These are phyloP conservation scores for Candida ovalis DNA, from an alignment of 805 yeast genomes.

Conservation along the genomic window DNA sequence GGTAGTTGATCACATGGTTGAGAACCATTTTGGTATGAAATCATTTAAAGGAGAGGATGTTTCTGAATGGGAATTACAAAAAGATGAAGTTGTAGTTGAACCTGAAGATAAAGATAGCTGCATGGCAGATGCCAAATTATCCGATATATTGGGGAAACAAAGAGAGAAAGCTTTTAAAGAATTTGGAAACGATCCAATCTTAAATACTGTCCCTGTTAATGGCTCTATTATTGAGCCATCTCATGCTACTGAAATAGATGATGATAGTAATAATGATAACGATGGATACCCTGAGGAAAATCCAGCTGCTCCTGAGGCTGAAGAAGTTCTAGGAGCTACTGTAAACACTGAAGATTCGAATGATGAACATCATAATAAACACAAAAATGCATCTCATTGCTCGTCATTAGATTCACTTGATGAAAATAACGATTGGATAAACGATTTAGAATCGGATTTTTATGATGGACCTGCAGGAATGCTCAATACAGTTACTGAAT, in stretches of 20 bases:
- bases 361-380: constrained; percentile 6
- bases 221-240: neutral
- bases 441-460: constrained; percentile 36
- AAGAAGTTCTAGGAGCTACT: neutral
- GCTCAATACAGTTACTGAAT: constrained; percentile 59
- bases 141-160: constrained; percentile 28
- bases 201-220: neutral
- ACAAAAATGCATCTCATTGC: neutral
- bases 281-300: constrained; percentile 1
- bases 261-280: neutral
- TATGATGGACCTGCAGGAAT: constrained; percentile 71
- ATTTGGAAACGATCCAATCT: constrained; percentile 27
- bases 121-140: constrained; percentile 18
- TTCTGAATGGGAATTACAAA: constrained; percentile 15
- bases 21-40: constrained; percentile 50
- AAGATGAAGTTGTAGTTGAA: constrained; percentile 4
- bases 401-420: neutral
- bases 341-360: constrained; percentile 10
- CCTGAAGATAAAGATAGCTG: constrained; percentile 2
- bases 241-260: neutral
- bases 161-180: constrained; percentile 36
- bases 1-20: constrained; percentile 76
- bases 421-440: constrained; percentile 44
- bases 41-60: constrained; percentile 24
- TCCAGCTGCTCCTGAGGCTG: constrained; percentile 1